Evolutionary conservation across 805 yeast species (phyloP).

Genomic region (Zygosaccharomyces bisporus): DNA sequence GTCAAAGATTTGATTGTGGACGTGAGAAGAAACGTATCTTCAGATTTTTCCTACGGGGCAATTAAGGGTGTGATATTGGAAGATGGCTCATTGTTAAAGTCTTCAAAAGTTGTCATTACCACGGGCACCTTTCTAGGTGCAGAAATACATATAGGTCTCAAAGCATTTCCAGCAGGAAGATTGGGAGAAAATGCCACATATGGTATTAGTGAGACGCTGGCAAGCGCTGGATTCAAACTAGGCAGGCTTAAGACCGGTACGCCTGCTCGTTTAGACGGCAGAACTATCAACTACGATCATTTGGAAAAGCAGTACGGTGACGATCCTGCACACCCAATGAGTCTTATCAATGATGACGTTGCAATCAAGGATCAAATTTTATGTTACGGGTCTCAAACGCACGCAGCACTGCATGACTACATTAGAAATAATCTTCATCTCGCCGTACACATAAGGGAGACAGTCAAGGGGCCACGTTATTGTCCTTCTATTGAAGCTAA

Average conservation of each 20-base stretch:
- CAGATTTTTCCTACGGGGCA: constrained; percentile 36
- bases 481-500: constrained; percentile 97
- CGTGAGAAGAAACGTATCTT: constrained; percentile 8
- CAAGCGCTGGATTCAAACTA: constrained; percentile 70
- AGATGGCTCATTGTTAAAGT: constrained; percentile 55
- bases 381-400: constrained; percentile 80
- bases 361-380: constrained; percentile 54
- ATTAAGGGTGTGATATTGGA: constrained; percentile 72
- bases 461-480: constrained; percentile 94
- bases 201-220: constrained; percentile 78
- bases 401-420: constrained; percentile 65
- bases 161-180: constrained; percentile 82
- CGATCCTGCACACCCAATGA: constrained; percentile 83
- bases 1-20: constrained; percentile 82
- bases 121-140: constrained; percentile 96
- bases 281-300: constrained; percentile 63
- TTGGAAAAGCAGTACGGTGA: constrained; percentile 77
- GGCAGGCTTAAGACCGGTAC: constrained; percentile 97
- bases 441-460: constrained; percentile 86
- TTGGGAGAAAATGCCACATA: constrained; percentile 89
- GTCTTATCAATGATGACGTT: constrained; percentile 70
- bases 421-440: constrained; percentile 68
- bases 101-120: constrained; percentile 75
- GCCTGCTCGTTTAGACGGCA: constrained; percentile 79
- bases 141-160: constrained; percentile 88